A percentile compares a stretch with the other conserved stretches of the same genome.
These are phyloP conservation scores for Ramularia endophylla DNA, from an alignment of 2,329 filamentous ascomycete genomes.

Conservation along the genomic window DNA sequence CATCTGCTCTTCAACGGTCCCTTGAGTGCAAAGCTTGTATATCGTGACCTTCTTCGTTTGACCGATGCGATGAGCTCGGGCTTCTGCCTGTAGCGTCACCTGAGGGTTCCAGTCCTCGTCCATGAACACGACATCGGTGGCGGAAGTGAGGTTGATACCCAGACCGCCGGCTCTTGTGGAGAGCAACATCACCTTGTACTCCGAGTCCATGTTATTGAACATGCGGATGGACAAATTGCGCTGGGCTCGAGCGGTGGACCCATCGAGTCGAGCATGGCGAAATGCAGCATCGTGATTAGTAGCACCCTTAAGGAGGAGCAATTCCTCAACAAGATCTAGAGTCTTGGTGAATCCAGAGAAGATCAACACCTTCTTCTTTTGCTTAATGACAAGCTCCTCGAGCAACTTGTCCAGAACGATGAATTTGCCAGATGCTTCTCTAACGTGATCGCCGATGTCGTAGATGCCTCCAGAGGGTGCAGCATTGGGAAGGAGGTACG, in stretches of 20 bases:
- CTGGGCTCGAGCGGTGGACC: slow-evolving; percentile 42
- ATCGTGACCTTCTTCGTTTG: slow-evolving; percentile 50
- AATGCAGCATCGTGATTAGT: slow-evolving; percentile 33
- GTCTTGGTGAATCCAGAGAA: slow-evolving; percentile 51
- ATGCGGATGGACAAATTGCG: slow-evolving; percentile 49
- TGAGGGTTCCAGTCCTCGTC: slow-evolving; percentile 54
- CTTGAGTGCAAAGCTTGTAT: slow-evolving; percentile 52
- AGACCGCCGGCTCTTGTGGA: slow-evolving; percentile 52
- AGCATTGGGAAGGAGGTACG: slow-evolving; percentile 45
- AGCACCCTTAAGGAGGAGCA: slow-evolving; percentile 42
- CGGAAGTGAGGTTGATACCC: slow-evolving; percentile 50
- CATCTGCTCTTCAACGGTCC: slow-evolving; percentile 56
- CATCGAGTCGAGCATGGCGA: slow-evolving; percentile 47
- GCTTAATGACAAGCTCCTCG: slow-evolving; percentile 43
- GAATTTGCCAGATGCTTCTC: slow-evolving; percentile 51
- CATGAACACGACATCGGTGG: slow-evolving; percentile 51
- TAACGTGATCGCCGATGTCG: slow-evolving; percentile 42
- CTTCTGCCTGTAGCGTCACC: slow-evolving; percentile 49
- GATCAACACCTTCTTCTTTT: slow-evolving; percentile 51
- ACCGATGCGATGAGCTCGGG: slow-evolving; percentile 50
- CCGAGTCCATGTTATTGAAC: slow-evolving; percentile 43
- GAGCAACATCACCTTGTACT: slow-evolving; percentile 50
- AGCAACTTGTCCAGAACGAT: slow-evolving; percentile 49
- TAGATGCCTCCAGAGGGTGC: slow-evolving; percentile 39
- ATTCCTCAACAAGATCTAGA: slow-evolving; percentile 48